phyloP scores from a whole-genome alignment of 148 eudicot species.

The Rhododendron williamsianum region DNA sequence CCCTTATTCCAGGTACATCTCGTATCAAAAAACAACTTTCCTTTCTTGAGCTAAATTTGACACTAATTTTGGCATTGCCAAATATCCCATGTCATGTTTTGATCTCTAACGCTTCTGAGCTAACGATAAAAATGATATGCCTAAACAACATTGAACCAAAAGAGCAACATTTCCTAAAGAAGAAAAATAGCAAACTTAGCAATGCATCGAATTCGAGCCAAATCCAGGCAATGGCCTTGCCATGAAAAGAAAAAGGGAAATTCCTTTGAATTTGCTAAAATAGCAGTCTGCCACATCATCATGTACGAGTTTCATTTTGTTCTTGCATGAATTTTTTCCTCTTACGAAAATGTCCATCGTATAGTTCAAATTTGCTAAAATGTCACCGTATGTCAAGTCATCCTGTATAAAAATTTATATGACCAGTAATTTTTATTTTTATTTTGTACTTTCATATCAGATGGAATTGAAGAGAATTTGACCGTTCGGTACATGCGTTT shows the following conservation, averaged over 20 bases:
- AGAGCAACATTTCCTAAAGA: neutral
- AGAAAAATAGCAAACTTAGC: neutral
- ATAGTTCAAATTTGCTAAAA: neutral
- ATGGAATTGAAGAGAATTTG: too few species aligned
- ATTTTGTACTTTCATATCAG: too few species aligned
- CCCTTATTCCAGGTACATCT: slow-evolving; percentile 13
- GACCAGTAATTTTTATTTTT: neutral
- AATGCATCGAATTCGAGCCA: neutral
- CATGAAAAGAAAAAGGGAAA: too few species aligned
- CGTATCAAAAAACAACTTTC: neutral
- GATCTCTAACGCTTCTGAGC: neutral
- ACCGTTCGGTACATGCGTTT: too few species aligned
- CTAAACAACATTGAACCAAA: neutral
- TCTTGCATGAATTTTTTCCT: neutral
- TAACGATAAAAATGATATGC: neutral
- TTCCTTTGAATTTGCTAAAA: neutral
- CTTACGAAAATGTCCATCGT: neutral
- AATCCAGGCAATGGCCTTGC: too few species aligned
- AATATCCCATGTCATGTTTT: neutral
- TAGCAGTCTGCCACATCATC: neutral
- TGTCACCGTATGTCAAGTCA: neutral
- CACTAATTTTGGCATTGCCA: neutral
- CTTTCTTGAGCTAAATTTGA: neutral
- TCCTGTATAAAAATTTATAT: neutral
- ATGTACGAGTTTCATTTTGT: neutral